These are phyloP conservation scores for Malus sylvestris DNA, from an alignment of 306 rosid species.

Conservation along the genomic window DNA sequence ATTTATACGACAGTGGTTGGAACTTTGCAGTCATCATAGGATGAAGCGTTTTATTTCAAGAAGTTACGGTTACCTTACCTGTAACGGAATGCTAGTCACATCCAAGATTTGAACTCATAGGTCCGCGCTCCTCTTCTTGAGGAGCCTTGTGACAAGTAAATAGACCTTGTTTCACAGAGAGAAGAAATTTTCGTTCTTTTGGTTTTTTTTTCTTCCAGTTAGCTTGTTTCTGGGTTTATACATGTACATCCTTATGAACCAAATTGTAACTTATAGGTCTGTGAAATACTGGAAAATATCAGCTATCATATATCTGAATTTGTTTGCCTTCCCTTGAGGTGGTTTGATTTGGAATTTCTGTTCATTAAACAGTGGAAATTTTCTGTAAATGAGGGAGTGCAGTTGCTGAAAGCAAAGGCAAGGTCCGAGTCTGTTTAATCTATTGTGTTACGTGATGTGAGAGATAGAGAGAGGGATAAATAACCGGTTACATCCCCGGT, in stretches of 20 bases:
- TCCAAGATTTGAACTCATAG: not conserved
- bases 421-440: no score
- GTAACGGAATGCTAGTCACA: conserved; percentile 17
- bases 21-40: conserved; percentile 1
- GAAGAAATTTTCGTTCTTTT: not conserved
- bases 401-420: no score
- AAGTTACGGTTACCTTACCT: not conserved
- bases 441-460: no score
- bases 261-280: conserved; percentile 7
- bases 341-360: not conserved
- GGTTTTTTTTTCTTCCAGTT: not conserved
- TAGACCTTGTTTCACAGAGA: conserved; percentile 6
- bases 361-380: no score
- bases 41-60: not conserved
- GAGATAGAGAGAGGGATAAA: no score
- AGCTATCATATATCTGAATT: not conserved
- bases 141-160: conserved; percentile 5
- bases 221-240: conserved; percentile 10
- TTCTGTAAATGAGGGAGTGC: no score
- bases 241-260: conserved; percentile 20
- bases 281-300: not conserved
- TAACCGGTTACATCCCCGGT: no score
- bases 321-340: not conserved
- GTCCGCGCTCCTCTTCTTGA: not conserved
- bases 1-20: not conserved